phyloP scores from a whole-genome alignment of 331 rosid genomes.

The Malus hybrid region DNA sequence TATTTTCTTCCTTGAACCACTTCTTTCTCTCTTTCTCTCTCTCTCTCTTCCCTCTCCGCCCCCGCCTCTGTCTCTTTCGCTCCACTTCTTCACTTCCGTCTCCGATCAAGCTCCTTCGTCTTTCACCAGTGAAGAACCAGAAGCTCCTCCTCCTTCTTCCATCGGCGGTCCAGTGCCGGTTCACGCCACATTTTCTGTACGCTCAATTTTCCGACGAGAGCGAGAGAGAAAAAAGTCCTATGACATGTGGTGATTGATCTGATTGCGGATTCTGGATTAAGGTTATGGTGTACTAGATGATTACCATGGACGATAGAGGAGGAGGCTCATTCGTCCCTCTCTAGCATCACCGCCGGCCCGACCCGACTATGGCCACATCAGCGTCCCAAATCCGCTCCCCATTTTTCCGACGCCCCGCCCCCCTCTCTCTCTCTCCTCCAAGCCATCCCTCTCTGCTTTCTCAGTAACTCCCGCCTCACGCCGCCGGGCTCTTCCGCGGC shows the following conservation, averaged over 20 bases:
- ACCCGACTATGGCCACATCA: constrained; percentile 34
- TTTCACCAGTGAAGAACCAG: background rate
- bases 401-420: constrained; percentile 15
- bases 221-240: background rate
- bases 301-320: constrained; percentile 79
- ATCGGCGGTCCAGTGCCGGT: background rate
- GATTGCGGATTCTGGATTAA: constrained; percentile 2
- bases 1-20: background rate
- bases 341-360: no score
- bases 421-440: constrained; percentile 55
- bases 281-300: constrained; percentile 15
- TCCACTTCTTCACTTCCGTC: background rate
- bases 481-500: constrained; percentile 6
- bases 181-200: background rate
- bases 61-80: background rate
- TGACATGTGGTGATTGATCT: background rate
- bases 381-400: constrained; percentile 35
- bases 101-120: background rate
- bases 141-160: background rate
- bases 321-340: constrained; percentile 70
- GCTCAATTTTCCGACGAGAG: background rate
- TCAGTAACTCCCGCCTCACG: constrained; percentile 28
- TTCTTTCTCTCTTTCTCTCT: background rate
- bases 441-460: constrained; percentile 43
- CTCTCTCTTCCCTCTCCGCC: background rate